Percentiles rank a stretch among this genome's conserved stretches.
Evolutionary conservation across 2,329 filamentous ascomycete species (phyloP).

Genomic region (Leptographium wingfieldii): DNA sequence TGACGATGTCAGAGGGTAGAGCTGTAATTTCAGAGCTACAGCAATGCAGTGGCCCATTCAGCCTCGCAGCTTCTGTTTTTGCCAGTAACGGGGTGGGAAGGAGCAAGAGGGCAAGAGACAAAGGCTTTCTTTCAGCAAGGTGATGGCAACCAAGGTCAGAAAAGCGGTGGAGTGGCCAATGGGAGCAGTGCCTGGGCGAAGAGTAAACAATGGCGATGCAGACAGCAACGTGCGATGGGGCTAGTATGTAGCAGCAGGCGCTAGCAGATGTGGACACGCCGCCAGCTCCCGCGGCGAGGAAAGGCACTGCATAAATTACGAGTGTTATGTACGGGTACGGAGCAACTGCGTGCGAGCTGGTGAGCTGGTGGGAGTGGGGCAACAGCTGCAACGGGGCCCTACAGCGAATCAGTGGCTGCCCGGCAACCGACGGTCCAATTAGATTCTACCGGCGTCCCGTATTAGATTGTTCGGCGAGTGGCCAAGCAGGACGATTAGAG

Average conservation of each 20-base stretch:
- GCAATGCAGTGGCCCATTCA: neutral
- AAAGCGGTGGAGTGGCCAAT: conserved; percentile 8
- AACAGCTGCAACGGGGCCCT: neutral
- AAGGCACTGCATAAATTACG: neutral
- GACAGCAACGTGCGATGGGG: conserved; percentile 2
- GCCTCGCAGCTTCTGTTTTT: neutral
- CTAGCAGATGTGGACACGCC: neutral
- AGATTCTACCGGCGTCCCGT: neutral
- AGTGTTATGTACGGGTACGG: neutral
- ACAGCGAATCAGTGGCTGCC: conserved; percentile 4
- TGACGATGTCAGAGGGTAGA: neutral
- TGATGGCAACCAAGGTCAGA: neutral
- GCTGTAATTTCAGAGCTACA: neutral
- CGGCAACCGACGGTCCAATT: neutral
- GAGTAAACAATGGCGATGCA: conserved; percentile 13
- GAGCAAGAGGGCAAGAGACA: neutral
- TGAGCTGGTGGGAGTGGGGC: neutral
- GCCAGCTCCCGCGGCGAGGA: neutral
- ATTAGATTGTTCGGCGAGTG: neutral
- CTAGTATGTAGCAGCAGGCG: neutral
- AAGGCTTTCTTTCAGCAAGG: neutral
- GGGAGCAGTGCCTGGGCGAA: conserved; percentile 3
- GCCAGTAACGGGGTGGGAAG: neutral
- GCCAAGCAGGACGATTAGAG: neutral
- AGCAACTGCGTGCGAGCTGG: neutral